Percentiles rank a stretch among this genome's conserved stretches.
Evolutionary conservation across 192 early-diverging fungal species (phyloP).

Genomic region (Chytriomyces hyalinus): DNA sequence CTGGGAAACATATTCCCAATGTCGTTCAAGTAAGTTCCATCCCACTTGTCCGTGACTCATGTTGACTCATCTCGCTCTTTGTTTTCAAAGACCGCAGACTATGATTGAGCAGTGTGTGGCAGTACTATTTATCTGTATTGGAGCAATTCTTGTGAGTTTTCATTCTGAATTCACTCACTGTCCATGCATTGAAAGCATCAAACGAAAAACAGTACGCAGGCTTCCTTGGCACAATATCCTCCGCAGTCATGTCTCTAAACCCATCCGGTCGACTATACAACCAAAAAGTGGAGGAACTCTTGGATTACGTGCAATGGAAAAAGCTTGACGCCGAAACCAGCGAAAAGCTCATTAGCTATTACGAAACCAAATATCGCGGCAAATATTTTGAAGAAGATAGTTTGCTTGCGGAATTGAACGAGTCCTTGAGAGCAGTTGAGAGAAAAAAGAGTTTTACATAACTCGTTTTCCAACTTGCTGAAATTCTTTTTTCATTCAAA

Average conservation of each 20-base stretch:
- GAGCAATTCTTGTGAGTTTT: slow-evolving; percentile 19
- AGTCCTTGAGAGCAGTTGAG: neutral
- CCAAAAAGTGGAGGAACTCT: slow-evolving; percentile 45
- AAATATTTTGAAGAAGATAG: slow-evolving; percentile 42
- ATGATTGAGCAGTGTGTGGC: slow-evolving; percentile 6
- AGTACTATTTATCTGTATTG: slow-evolving; percentile 12
- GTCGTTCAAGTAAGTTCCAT: slow-evolving; percentile 24
- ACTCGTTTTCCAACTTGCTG: no score
- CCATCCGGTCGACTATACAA: slow-evolving; percentile 36
- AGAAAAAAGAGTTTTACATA: no score
- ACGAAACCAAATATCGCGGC: slow-evolving; percentile 39
- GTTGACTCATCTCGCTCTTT: neutral
- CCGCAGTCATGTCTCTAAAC: slow-evolving; percentile 29
- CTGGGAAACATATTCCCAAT: slow-evolving; percentile 29
- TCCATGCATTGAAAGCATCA: neutral
- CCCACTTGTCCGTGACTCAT: neutral
- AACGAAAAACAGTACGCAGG: neutral
- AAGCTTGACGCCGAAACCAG: slow-evolving; percentile 17
- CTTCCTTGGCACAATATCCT: slow-evolving; percentile 17
- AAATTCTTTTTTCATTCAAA: neutral
- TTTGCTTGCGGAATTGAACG: slow-evolving; percentile 16
- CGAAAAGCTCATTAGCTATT: slow-evolving; percentile 34
- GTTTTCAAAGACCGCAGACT: slow-evolving; percentile 10
- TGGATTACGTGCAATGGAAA: slow-evolving; percentile 43
- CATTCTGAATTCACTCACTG: neutral